phyloP scores from a whole-genome alignment of 2,329 filamentous ascomycete species.

The Lachnellula subtilissima region DNA sequence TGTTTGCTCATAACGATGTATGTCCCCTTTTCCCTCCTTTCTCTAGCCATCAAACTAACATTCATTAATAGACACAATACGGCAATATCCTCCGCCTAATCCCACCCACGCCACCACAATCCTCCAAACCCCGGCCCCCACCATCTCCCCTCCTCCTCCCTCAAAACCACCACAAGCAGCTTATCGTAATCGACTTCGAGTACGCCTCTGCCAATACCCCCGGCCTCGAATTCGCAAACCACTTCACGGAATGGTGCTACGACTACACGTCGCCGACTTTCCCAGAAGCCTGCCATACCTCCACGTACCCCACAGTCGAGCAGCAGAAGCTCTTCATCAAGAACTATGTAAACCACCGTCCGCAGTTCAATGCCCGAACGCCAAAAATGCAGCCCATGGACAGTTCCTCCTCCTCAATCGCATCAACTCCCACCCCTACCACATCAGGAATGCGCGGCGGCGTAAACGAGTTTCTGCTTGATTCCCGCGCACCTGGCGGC shows the following conservation, averaged over 20 bases:
- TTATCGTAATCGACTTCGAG: slow-evolving; percentile 97
- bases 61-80: slow-evolving; percentile 76
- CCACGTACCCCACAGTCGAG: slow-evolving; percentile 68
- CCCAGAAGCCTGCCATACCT: slow-evolving; percentile 63
- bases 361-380: slow-evolving; percentile 53
- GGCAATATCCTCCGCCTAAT: slow-evolving; percentile 83
- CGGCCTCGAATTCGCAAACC: slow-evolving; percentile 92
- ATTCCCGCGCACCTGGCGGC: slow-evolving; percentile 57
- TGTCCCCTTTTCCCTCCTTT: slow-evolving; percentile 32
- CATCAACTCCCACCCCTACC: background rate
- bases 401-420: background rate
- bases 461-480: slow-evolving; percentile 65
- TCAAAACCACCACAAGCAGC: slow-evolving; percentile 89
- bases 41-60: slow-evolving; percentile 6
- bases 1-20: slow-evolving; percentile 98
- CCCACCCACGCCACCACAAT: slow-evolving; percentile 52
- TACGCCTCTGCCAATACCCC: slow-evolving; percentile 86
- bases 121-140: slow-evolving; percentile 38
- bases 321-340: slow-evolving; percentile 82
- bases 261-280: slow-evolving; percentile 73
- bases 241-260: slow-evolving; percentile 98
- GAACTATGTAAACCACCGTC: slow-evolving; percentile 79
- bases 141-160: slow-evolving; percentile 78
- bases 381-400: slow-evolving; percentile 30
- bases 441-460: slow-evolving; percentile 15